These are phyloP conservation scores for Tinospora cordifolia DNA, from an alignment of 164 flowering plant species.

Conservation along the genomic window DNA sequence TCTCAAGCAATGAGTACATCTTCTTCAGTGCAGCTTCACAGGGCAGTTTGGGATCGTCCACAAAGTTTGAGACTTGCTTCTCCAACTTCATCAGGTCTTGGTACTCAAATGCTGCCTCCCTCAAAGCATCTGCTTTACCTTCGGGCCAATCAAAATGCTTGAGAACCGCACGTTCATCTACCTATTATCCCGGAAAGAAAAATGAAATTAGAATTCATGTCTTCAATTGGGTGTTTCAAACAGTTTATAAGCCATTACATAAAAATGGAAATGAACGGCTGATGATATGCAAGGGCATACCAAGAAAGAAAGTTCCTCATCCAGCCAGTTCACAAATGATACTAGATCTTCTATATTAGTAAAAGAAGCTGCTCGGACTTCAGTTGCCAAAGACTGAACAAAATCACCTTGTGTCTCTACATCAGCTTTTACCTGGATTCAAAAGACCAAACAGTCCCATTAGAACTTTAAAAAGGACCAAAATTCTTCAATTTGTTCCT, in stretches of 20 bases:
- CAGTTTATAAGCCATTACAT: not conserved
- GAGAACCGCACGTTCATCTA: constrained; percentile 94
- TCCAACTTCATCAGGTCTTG: constrained; percentile 81
- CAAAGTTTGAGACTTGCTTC: constrained; percentile 58
- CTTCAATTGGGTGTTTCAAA: not conserved
- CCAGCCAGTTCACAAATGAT: constrained; percentile 94
- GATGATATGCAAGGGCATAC: constrained; percentile 32
- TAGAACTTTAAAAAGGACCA: not conserved
- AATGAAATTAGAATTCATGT: not conserved
- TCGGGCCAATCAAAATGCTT: constrained; percentile 99
- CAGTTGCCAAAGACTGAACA: constrained; percentile 82
- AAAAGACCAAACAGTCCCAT: constrained; percentile 11
- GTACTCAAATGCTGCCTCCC: constrained; percentile 96
- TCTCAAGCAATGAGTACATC: constrained; percentile 92
- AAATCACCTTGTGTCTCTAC: constrained; percentile 99
- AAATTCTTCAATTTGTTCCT: not conserved
- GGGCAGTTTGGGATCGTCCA: constrained; percentile 73
- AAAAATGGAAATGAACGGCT: not conserved
- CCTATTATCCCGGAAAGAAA: constrained; percentile 29
- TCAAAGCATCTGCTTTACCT: constrained; percentile 90
- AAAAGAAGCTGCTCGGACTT: constrained; percentile 87
- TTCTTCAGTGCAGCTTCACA: constrained; percentile 90
- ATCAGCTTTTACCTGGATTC: constrained; percentile 88
- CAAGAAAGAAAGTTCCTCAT: constrained; percentile 97
- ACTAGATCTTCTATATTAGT: constrained; percentile 67